Percentiles rank a stretch among this genome's conserved stretches.
phyloP scores from a whole-genome alignment of 108 stramenopile species.

The Pseudonitzschia pungens region DNA sequence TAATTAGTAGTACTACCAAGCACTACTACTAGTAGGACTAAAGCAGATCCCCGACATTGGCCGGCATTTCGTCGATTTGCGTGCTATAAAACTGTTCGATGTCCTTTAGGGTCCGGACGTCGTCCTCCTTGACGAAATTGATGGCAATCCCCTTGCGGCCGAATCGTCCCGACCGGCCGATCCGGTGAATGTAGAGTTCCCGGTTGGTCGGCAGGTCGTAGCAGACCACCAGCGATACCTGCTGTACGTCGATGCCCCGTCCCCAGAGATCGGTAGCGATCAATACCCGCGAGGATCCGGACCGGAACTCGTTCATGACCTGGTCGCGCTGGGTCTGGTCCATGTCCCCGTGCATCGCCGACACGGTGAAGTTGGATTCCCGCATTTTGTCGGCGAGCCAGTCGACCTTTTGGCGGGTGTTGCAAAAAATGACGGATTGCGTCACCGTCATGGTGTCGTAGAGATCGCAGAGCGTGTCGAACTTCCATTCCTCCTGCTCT shows the following conservation, averaged over 20 bases:
- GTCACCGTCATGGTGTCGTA: conserved; percentile 99
- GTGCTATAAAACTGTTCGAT: conserved; percentile 98
- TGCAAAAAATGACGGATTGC: conserved; percentile 99
- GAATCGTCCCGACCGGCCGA: conserved; percentile 97
- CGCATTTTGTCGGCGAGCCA: conserved; percentile 95
- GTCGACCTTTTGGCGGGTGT: conserved; percentile 97
- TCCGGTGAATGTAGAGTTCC: conserved; percentile 97
- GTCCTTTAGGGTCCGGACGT: conserved; percentile 86
- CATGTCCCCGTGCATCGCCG: conserved; percentile 98
- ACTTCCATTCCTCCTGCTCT: conserved; percentile 99
- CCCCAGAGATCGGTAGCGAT: conserved; percentile 99
- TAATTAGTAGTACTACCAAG: too few species aligned
- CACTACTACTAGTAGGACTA: too few species aligned
- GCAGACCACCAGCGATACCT: conserved; percentile 97
- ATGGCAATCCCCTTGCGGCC: conserved; percentile 99
- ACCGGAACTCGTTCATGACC: conserved; percentile 98
- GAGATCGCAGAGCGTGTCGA: conserved; percentile 98
- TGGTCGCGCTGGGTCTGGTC: conserved; percentile 88
- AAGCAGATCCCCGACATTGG: conserved; percentile 87
- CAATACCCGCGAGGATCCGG: conserved; percentile 91
- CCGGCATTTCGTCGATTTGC: conserved; percentile 97
- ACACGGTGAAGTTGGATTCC: conserved; percentile 96
- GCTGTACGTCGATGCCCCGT: conserved; percentile 98
- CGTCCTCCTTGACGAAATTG: conserved; percentile 97
- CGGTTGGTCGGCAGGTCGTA: conserved; percentile 96